Percentiles rank a stretch among this genome's conserved stretches.
Conservation (phyloP, 306 rosid species). For the Pachyrhizus erosus region DNA sequence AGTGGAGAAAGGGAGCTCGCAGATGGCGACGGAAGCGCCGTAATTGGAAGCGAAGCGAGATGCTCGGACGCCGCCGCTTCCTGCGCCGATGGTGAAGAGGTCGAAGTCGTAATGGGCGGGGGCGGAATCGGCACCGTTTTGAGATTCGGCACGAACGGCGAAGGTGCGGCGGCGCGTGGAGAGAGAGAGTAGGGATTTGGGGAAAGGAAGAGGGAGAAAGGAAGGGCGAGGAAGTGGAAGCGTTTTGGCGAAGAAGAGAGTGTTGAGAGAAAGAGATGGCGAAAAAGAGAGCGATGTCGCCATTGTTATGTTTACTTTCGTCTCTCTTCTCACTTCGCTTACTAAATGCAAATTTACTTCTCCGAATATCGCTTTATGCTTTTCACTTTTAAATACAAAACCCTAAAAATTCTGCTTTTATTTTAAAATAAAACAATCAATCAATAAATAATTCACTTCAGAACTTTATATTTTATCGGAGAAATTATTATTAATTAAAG, state of each 20-base stretch:
- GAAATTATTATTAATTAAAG: too few relatives aligned
- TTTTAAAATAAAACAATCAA: too few relatives aligned
- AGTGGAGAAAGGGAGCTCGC: constrained; percentile 95
- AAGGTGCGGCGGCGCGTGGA: constrained; percentile 41
- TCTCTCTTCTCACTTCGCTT: not conserved
- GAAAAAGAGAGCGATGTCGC: constrained; percentile 46
- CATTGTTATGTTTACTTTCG: constrained; percentile 20
- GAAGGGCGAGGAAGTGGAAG: constrained; percentile 32
- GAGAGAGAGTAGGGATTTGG: constrained; percentile 40
- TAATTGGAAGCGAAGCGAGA: constrained; percentile 77
- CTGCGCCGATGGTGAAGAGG: constrained; percentile 92
- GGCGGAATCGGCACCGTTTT: constrained; percentile 55
- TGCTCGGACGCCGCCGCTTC: constrained; percentile 96
- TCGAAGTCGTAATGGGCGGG: constrained; percentile 76
- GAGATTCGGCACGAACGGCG: constrained; percentile 56
- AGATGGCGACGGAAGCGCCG: constrained; percentile 84
- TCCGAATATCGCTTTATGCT: not conserved
- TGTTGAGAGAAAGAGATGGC: constrained; percentile 41
- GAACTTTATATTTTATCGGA: too few relatives aligned
- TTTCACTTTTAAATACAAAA: not conserved
- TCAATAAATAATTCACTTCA: too few relatives aligned
- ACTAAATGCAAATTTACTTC: not conserved
- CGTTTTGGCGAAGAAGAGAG: constrained; percentile 32
- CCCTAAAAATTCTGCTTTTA: too few relatives aligned
- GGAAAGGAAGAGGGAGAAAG: not conserved